Evolutionary conservation across 2,329 filamentous ascomycete genomes (phyloP).

Genomic region (Penicillium olsonii): DNA sequence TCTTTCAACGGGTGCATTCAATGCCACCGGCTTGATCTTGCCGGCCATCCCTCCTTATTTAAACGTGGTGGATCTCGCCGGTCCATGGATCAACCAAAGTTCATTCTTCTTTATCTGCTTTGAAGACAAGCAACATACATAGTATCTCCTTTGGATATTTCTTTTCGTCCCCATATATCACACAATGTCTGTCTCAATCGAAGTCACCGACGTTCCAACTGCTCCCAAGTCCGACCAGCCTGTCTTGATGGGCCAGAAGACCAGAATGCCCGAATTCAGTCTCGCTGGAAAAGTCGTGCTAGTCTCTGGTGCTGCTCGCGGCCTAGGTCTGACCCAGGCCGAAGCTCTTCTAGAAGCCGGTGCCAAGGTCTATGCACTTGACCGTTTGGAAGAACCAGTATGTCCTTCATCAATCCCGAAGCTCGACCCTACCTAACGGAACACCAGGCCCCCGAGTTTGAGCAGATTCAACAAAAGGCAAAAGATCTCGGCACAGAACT

Average conservation of each 20-base stretch:
- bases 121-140: neutral
- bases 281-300: conserved; percentile 70
- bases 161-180: neutral
- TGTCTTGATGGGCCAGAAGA: conserved; percentile 34
- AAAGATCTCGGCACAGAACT: conserved; percentile 67
- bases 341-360: conserved; percentile 75
- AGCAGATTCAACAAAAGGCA: conserved; percentile 64
- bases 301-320: conserved; percentile 71
- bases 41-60: conserved; percentile 3
- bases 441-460: conserved; percentile 59
- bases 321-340: conserved; percentile 71
- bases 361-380: conserved; percentile 56
- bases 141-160: neutral
- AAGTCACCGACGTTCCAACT: conserved; percentile 28
- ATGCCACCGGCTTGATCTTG: neutral
- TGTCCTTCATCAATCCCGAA: conserved; percentile 8
- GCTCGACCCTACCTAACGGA: neutral
- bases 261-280: conserved; percentile 70
- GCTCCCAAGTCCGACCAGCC: conserved; percentile 31
- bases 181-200: conserved; percentile 38
- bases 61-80: neutral
- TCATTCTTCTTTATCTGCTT: neutral
- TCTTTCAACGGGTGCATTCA: neutral
- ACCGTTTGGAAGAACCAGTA: conserved; percentile 44
- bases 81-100: neutral